Evolutionary conservation across 73 alveolate genomes (phyloP).

Genomic region (Symbiodinium natans): DNA sequence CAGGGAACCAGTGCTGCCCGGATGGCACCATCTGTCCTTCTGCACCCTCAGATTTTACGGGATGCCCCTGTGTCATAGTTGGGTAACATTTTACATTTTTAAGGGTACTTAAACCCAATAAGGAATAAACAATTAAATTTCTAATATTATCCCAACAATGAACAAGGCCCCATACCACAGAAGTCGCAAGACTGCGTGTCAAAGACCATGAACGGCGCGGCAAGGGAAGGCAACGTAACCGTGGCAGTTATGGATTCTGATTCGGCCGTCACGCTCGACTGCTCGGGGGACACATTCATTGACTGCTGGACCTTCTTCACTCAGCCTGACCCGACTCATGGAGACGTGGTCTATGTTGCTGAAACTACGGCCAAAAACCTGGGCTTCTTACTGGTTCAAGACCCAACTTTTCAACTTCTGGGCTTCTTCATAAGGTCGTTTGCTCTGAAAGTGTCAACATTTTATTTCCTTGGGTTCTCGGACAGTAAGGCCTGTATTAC

Average conservation of each 20-base stretch:
- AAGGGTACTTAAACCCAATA: too few species aligned
- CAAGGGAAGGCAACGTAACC: neutral
- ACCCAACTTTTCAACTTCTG: neutral
- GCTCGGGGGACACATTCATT: constrained; percentile 7
- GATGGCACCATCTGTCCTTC: constrained; percentile 9
- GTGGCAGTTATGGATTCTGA: neutral
- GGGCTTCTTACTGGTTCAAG: neutral
- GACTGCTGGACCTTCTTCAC: constrained; percentile 73
- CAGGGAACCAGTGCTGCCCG: constrained; percentile 1
- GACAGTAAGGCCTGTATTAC: neutral
- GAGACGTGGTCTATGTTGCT: constrained; percentile 35
- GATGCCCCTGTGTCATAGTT: too few species aligned
- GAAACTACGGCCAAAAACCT: neutral
- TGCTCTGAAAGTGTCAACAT: too few species aligned
- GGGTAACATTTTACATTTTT: too few species aligned
- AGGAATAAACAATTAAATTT: too few species aligned
- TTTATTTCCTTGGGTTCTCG: too few species aligned
- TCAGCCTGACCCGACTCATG: constrained; percentile 60
- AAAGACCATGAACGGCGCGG: neutral
- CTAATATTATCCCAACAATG: too few species aligned
- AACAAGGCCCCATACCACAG: neutral
- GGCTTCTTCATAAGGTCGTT: too few species aligned
- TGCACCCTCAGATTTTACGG: neutral
- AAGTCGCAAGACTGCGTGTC: constrained; percentile 4
- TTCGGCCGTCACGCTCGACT: neutral